Evolutionary conservation across 116 monocot species (phyloP), one percentile per base, ranked within the genome.

Genomic region (Iris pallida): DNA sequence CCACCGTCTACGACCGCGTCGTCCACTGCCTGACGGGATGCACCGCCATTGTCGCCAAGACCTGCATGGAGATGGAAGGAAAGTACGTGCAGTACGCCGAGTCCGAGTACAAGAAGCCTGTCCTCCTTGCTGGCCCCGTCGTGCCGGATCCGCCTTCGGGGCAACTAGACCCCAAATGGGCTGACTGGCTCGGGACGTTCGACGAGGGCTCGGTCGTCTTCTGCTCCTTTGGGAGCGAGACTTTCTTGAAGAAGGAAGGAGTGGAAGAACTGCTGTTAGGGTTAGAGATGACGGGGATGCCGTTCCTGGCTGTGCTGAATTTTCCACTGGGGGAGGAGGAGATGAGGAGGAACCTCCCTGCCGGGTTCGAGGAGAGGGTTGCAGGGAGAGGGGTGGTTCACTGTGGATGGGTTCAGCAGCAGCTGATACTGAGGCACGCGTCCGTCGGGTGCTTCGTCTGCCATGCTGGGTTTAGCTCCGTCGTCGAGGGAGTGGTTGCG

Each of bases 161-260:
- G 0, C 54, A 73, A 30, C 71, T 84, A 1, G 84, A 81, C 0
- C 42, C 10, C 4, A 57, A 19, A 19, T 88, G 81, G 81, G 61
- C 52, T 0, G 44, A 54, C 1, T 88, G 84, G 78, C 81, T 88
- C 5, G 70, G 53, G 15, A 7, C 47, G 7, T 88, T 88, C 73
- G 52, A 57, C 7, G 64, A 73, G 19, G 67, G 64, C 43, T 71
- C 88, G 4, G 84, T 84, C 42, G 71, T 81, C 10, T 81, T 64
- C 73, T 70, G 84, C 68, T 88, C 84, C 11, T 88, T 88, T 60
- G 88, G 88, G 12, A 88, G 88, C 73, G 88, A 88, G 73, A 76
- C 84, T 5, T 70, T 81, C 60, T 59, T 84, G 42, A 14, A 2
- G 0, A 73, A 76, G 8, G 71, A 70, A 1, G 73, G 16, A 3